Conservation (phyloP, 106 monocot genomes). For the Apostasia shenzhenica region DNA sequence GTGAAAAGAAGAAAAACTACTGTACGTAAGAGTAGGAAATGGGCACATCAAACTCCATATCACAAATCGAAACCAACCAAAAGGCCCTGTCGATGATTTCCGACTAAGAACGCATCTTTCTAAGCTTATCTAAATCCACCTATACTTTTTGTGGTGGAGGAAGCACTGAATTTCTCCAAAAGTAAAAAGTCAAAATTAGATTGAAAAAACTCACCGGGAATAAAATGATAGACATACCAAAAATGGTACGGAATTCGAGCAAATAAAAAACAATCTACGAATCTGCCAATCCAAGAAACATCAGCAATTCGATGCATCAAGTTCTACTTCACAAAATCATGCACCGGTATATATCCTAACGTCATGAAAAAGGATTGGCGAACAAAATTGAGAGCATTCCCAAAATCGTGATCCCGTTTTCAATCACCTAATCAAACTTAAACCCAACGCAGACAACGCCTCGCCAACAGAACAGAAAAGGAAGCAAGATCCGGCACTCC, state of each 20-base stretch:
- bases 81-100: background rate
- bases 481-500: background rate
- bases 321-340: background rate
- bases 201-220: background rate
- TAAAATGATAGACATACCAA: background rate
- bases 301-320: background rate
- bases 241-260: background rate
- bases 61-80: background rate
- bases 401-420: background rate
- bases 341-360: background rate
- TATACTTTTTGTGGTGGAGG: background rate
- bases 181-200: background rate
- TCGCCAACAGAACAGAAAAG: background rate
- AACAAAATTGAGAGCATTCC: background rate
- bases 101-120: background rate
- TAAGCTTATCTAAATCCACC: constrained; percentile 1
- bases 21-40: too few species aligned
- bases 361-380: background rate
- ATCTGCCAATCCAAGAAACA: too few species aligned
- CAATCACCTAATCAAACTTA: background rate
- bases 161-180: background rate
- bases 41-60: background rate
- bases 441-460: background rate
- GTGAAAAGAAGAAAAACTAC: too few species aligned
- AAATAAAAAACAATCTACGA: background rate